These are phyloP conservation scores for Colletotrichum eleusines DNA, from an alignment of 2,329 filamentous ascomycete genomes.

Conservation along the genomic window DNA sequence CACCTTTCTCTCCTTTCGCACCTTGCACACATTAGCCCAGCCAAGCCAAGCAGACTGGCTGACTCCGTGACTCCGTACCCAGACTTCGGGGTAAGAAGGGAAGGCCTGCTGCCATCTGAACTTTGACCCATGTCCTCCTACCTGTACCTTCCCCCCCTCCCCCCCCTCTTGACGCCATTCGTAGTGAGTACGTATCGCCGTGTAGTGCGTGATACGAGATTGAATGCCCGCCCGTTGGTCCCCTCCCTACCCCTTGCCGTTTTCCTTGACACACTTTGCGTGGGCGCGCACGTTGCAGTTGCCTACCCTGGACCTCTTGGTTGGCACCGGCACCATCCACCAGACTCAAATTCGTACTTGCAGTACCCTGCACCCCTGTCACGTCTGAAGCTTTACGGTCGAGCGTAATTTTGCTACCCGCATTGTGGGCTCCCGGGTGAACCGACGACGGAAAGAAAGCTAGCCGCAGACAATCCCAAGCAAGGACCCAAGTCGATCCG, in stretches of 20 bases:
- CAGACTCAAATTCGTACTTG: slow-evolving; percentile 21
- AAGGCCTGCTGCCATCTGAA: slow-evolving; percentile 42
- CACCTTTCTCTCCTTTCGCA: background rate
- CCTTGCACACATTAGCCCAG: background rate
- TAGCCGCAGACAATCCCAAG: slow-evolving; percentile 42
- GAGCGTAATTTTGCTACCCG: slow-evolving; percentile 40
- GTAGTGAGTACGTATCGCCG: slow-evolving; percentile 4
- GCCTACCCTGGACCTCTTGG: slow-evolving; percentile 13
- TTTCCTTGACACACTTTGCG: slow-evolving; percentile 29
- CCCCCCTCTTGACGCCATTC: slow-evolving; percentile 26
- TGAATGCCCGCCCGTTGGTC: slow-evolving; percentile 25
- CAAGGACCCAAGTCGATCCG: slow-evolving; percentile 41
- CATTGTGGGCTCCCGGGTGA: slow-evolving; percentile 41
- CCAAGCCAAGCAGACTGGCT: slow-evolving; percentile 8
- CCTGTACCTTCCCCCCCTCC: background rate
- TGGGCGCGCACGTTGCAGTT: slow-evolving; percentile 12
- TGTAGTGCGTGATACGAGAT: slow-evolving; percentile 14
- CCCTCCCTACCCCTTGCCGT: slow-evolving; percentile 14
- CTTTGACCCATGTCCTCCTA: slow-evolving; percentile 29
- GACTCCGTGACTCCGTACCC: slow-evolving; percentile 10
- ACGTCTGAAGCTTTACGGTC: slow-evolving; percentile 41
- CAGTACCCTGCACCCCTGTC: slow-evolving; percentile 35
- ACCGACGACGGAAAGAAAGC: slow-evolving; percentile 43
- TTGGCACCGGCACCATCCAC: background rate
- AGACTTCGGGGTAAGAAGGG: slow-evolving; percentile 18